Evolutionary conservation across 1,284 basidiomycete genomes (phyloP).

Genomic region (Rhodotorula glutinis): DNA sequence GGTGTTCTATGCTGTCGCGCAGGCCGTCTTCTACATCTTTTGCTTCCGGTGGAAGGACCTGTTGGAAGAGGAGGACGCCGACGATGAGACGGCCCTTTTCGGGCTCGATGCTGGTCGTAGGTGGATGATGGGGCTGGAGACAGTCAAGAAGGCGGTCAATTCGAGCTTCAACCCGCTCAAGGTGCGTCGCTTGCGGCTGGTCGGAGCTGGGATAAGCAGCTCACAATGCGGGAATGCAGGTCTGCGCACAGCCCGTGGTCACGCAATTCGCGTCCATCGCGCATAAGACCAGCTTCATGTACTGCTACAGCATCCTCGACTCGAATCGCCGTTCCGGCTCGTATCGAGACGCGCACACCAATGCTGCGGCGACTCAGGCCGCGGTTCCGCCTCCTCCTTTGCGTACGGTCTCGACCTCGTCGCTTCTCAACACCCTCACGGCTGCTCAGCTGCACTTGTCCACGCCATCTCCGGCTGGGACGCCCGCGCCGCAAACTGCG

Average conservation of each 20-base stretch:
- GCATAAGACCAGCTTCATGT: slow-evolving; percentile 85
- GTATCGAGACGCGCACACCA: slow-evolving; percentile 23
- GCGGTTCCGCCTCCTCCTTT: slow-evolving; percentile 13
- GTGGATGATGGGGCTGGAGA: slow-evolving; percentile 80
- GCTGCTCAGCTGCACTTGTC: slow-evolving; percentile 13
- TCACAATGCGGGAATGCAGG: slow-evolving; percentile 51
- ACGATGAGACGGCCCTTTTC: slow-evolving; percentile 51
- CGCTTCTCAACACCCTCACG: slow-evolving; percentile 26
- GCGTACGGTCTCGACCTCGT: slow-evolving; percentile 28
- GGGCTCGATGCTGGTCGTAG: slow-evolving; percentile 50
- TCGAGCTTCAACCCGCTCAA: slow-evolving; percentile 86
- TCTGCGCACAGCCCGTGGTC: slow-evolving; percentile 86
- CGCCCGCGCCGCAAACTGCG: slow-evolving; percentile 12
- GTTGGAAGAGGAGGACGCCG: slow-evolving; percentile 55
- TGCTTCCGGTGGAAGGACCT: slow-evolving; percentile 96
- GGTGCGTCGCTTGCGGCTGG: slow-evolving; percentile 52
- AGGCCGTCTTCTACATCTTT: slow-evolving; percentile 94
- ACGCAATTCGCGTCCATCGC: slow-evolving; percentile 92
- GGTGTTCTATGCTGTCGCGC: slow-evolving; percentile 89
- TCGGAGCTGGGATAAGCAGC: neutral
- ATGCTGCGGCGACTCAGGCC: neutral
- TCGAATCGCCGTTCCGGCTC: slow-evolving; percentile 56
- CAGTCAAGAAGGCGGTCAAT: slow-evolving; percentile 76
- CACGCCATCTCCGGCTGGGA: slow-evolving; percentile 4
- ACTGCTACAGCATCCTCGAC: slow-evolving; percentile 91